phyloP scores from a whole-genome alignment of 805 yeast species.

The Nakazawaea laoshanensis region DNA sequence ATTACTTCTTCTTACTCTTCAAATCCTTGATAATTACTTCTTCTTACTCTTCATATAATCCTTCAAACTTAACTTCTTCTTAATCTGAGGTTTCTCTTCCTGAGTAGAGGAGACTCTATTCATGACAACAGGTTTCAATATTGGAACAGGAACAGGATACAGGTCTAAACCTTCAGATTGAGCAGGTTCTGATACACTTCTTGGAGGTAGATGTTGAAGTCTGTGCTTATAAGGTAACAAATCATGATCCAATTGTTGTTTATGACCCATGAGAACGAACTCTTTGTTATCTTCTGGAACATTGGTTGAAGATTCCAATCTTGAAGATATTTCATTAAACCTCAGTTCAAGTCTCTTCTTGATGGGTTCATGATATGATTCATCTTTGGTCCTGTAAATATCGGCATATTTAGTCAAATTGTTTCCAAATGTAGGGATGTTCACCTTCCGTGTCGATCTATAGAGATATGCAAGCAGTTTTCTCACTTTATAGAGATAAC shows the following conservation, averaged over 20 bases:
- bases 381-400: conserved; percentile 22
- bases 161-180: background rate
- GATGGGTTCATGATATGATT: conserved; percentile 23
- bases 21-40: conserved; percentile 1
- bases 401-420: conserved; percentile 24
- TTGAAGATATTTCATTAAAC: conserved; percentile 11
- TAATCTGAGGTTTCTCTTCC: conserved; percentile 11
- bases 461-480: conserved; percentile 52
- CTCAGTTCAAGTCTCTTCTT: conserved; percentile 19
- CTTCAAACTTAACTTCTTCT: conserved; percentile 62
- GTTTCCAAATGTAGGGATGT: conserved; percentile 22
- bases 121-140: conserved; percentile 8
- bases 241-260: conserved; percentile 1
- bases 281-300: conserved; percentile 3
- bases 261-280: conserved; percentile 2
- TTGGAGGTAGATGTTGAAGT: conserved; percentile 2
- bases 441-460: conserved; percentile 45
- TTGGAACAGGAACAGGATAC: conserved; percentile 5
- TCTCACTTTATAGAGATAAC: conserved; percentile 51
- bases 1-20: background rate
- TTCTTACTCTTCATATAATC: conserved; percentile 57
- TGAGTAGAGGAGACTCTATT: conserved; percentile 11
- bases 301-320: background rate
- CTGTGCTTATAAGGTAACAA: conserved; percentile 11
- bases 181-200: background rate